Percentiles rank a stretch among this genome's conserved stretches.
Conservation (phyloP, 1,284 basidiomycete genomes). For the Athelia sp. region DNA sequence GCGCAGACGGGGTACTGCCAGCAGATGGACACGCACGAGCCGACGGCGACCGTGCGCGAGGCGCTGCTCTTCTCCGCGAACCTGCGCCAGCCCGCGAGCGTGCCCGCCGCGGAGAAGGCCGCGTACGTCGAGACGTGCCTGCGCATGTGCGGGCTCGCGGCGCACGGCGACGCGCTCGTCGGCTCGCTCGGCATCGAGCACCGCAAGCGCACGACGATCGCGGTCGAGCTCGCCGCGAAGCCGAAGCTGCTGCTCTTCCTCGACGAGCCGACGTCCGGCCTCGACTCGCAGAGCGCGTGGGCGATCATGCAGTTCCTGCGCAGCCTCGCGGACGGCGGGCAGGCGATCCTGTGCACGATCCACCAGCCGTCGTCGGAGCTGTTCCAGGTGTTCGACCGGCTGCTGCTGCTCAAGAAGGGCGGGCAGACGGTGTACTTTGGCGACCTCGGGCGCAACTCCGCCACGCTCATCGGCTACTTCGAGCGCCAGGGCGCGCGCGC, state of each 20-base stretch:
- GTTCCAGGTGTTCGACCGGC: conserved; percentile 65
- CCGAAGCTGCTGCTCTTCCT: conserved; percentile 28
- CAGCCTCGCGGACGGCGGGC: conserved; percentile 74
- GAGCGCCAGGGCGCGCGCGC: conserved; percentile 51
- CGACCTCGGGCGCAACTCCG: conserved; percentile 58
- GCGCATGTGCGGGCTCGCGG: conserved; percentile 74
- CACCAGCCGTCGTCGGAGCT: conserved; percentile 74
- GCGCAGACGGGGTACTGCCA: conserved; percentile 41
- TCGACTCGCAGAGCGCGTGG: conserved; percentile 90
- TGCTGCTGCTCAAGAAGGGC: conserved; percentile 59
- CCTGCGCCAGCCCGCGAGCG: conserved; percentile 68
- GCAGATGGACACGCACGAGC: conserved; percentile 54
- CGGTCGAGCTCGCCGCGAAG: conserved; percentile 78
- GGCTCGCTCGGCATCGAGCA: conserved; percentile 76
- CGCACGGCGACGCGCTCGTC: conserved; percentile 72
- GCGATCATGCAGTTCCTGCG: conserved; percentile 76
- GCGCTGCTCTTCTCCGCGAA: conserved; percentile 79
- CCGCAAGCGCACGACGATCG: conserved; percentile 80
- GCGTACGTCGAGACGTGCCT: conserved; percentile 74
- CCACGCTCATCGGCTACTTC: conserved; percentile 64
- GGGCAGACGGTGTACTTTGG: conserved; percentile 79
- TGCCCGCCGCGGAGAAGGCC: conserved; percentile 69
- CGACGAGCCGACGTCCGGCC: conserved; percentile 80
- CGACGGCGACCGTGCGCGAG: conserved; percentile 74
- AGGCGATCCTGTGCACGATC: conserved; percentile 72